phyloP scores from a whole-genome alignment of 1,284 basidiomycete species.

The Sphaerobolus stellatus region DNA sequence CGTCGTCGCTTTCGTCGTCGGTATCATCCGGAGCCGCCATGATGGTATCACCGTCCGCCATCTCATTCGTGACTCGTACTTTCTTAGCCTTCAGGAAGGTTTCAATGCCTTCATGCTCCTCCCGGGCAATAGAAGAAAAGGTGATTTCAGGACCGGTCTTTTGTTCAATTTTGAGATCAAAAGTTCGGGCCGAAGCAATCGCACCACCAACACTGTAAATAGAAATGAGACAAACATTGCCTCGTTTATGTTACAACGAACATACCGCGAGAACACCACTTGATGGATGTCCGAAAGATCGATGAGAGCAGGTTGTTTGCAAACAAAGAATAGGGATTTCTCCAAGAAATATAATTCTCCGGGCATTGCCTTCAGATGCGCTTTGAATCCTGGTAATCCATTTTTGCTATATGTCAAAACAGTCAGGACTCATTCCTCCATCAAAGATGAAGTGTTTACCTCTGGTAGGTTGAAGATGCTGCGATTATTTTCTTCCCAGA shows the following conservation, averaged over 20 bases:
- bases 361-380: slow-evolving; percentile 96
- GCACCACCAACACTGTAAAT: slow-evolving; percentile 75
- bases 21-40: slow-evolving; percentile 72
- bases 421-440: background rate
- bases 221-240: background rate
- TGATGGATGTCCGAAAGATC: slow-evolving; percentile 91
- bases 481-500: slow-evolving; percentile 90
- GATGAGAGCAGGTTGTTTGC: slow-evolving; percentile 92
- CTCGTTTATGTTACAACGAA: background rate
- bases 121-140: slow-evolving; percentile 94
- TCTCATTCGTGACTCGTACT: slow-evolving; percentile 94
- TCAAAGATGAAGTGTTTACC: slow-evolving; percentile 43
- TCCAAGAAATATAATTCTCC: slow-evolving; percentile 98
- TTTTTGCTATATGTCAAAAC: slow-evolving; percentile 53
- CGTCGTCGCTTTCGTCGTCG: slow-evolving; percentile 83
- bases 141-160: slow-evolving; percentile 80
- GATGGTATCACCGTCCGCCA: slow-evolving; percentile 83
- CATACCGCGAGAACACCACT: slow-evolving; percentile 84
- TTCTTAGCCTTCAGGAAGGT: slow-evolving; percentile 88
- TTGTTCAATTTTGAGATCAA: slow-evolving; percentile 90
- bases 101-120: slow-evolving; percentile 89
- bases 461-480: slow-evolving; percentile 79
- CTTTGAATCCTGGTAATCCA: slow-evolving; percentile 85
- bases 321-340: slow-evolving; percentile 97
- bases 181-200: slow-evolving; percentile 87